Evolutionary conservation across 1,139 yeast genomes (phyloP), one percentile per base, ranked within the genome.

Genomic region (Meyerozyma carpophila): DNA sequence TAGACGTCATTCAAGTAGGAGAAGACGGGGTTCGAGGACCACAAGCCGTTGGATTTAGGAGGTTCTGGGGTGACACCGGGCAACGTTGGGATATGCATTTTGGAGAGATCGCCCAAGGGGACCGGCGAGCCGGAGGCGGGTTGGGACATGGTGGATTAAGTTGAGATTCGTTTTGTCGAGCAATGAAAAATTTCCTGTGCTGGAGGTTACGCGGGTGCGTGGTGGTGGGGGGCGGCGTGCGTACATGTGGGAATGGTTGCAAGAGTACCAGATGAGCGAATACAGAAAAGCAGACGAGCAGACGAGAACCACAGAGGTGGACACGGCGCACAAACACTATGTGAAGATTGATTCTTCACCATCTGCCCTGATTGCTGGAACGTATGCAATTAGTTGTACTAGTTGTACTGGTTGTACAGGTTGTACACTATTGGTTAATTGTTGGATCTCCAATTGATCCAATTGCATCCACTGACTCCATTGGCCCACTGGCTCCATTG

Each of bases 11-110:
- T 83, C 57, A 88, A 73, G 68, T 83, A 88, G 45, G 89, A 79
- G 59, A 87, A 83, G 44, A 88, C 81, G 44, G 96, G 96, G 72
- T 88, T 88, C 43, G 91, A 81, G 13, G 90, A 81, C 95, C 91
- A 86, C 60, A 87, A 79, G 8, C 79, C 75, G 49, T 77, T 67
- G 40, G 72, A 72, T 47, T 73, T 70, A 47, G 81, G 78, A 45
- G 71, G 70, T 42, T 70, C 68, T 37, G 79, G 73, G 42, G 79
- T 66, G 48, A 79, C 73, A 36, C 73, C 77, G 42, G 87, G 85
- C 51, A 82, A 68, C 8, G 87, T 75, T 38, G 85, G 77, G 44
- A 76, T 61, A 49, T 62, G 61, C 50, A 81, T 66, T 58, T 78
- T 77, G 51, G 82, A 65, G 49, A 78, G 66, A 55, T 80, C 84